These are phyloP conservation scores for Cicer cuneatum DNA, from an alignment of 306 rosid genomes.

Conservation along the genomic window DNA sequence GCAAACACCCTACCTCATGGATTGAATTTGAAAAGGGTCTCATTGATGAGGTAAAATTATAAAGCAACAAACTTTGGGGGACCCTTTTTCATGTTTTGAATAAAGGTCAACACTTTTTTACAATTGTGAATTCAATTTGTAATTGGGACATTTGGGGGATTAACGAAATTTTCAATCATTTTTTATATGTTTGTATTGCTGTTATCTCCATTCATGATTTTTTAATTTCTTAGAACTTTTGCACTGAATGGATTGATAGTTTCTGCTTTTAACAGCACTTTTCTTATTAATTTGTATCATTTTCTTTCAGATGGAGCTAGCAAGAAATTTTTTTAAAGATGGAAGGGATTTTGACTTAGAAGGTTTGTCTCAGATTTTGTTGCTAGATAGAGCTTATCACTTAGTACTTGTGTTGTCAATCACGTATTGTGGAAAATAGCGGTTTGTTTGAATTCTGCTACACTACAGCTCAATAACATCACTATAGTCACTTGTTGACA, in stretches of 20 bases:
- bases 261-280: slow-evolving; percentile 20
- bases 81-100: slow-evolving; percentile 39
- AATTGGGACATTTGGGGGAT: slow-evolving; percentile 8
- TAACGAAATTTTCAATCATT: background rate
- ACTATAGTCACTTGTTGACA: too few relatives aligned
- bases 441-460: too few relatives aligned
- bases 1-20: slow-evolving; percentile 90
- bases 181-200: background rate
- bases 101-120: slow-evolving; percentile 38
- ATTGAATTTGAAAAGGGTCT: slow-evolving; percentile 83
- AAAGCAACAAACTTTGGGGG: background rate
- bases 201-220: slow-evolving; percentile 24
- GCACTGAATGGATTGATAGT: slow-evolving; percentile 17
- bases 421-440: too few relatives aligned
- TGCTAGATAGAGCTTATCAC: slow-evolving; percentile 17
- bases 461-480: too few relatives aligned
- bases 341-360: slow-evolving; percentile 82
- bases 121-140: slow-evolving; percentile 22
- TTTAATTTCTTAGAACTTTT: slow-evolving; percentile 22
- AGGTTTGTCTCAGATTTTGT: slow-evolving; percentile 60
- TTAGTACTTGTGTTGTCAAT: background rate
- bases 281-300: slow-evolving; percentile 38
- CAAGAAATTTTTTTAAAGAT: slow-evolving; percentile 78
- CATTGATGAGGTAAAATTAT: slow-evolving; percentile 78
- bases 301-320: slow-evolving; percentile 77